Base-by-base conservation (phyloP, 345 rosid genomes). In the Erysimum cheiranthoides region DNA sequence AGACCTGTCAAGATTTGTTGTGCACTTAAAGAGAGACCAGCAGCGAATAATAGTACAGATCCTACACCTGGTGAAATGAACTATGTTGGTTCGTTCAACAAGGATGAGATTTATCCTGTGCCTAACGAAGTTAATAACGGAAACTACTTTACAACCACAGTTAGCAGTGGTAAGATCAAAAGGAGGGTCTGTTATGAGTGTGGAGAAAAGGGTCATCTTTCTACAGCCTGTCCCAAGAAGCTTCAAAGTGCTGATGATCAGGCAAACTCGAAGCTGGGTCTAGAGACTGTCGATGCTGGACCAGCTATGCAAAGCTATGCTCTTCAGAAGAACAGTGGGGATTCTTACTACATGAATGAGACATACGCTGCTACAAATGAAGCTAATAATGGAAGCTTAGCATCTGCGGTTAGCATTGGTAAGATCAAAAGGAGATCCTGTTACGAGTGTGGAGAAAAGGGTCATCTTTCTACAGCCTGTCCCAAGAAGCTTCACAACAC, bases 1-100 rank as follows among this genome's bases (percentile, higher is more conserved):
- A 88, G 97, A 82, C 89, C 97, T 31, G 86, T 87, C 75, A 95
- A 92, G 80, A 85, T 90, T 65, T 89, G 96, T 43, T 89, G 96
- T 77, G 99, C 97, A 38, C 89, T 92, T 66, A 92, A 85, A 31
- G 78, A 78, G 74, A 84, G 82, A 71, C 75, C 53, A 66, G 82
- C n/a, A 28, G 69, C 8, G 0, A 39, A 47, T 57, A 39, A 12
- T n/a, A 71, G 68, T 39, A 69, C 71, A 8, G 64, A 52, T 46
- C 66, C 82, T 52, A 47, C 53, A 43, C 60, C 76, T 45, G 42
- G 17, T 38, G 76, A 64, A 46, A 54, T 61, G 0, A 71, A 77
- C 53, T 45, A 75, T 49, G 61, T 16, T 54, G 77, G 54, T 62
- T 49, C 58, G 6, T 70, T 43, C 35, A 42, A 50, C 66, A 34